Base-by-base conservation (phyloP, 2,329 filamentous ascomycete species). In the Periconia digitata region DNA sequence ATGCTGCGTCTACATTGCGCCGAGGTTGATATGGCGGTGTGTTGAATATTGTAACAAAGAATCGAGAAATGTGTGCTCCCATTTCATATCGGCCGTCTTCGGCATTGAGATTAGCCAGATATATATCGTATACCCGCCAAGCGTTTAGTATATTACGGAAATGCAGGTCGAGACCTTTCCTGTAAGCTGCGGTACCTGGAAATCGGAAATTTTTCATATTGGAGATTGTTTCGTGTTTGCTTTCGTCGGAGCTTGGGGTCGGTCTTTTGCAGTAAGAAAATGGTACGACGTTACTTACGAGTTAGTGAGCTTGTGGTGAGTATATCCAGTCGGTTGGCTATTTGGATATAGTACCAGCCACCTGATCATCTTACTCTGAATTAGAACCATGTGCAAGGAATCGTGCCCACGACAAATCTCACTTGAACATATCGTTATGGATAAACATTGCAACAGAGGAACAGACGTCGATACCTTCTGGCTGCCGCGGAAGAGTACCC, bases 91-190 rank as follows among this genome's bases (percentile, higher is more conserved):
- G 22, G n/a, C 8, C n/a, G 51, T 51, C 44, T 13, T 50, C 47
- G 38, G 58, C 50, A 58, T 60, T 46, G 52, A 63, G 59, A 65
- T 66, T 66, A 63, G 53, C 60, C 58, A 32, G 27, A 63, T 64
- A 64, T 61, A 57, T 55, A 56, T 54, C 54, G 32, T 13, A 23
- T 18, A 16, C 18, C 54, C 58, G 54, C 61, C 59, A 60, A 62
- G 52, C 43, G 41, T 35, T 43, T 41, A 47, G 53, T 58, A 66
- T 56, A 67, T 66, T 63, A 59, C 60, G 47, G 12, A 46, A 56
- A 55, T 55, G 53, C 57, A 54, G 55, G 59, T 62, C 65, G 57
- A 62, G 65, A 67, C 63, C 53, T 55, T 59, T 62, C 63, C 64
- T 66, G 64, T 69, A 66, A 67, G 64, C 63, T 54, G 37, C 37